Evolutionary conservation across 306 rosid species (phyloP).

Genomic region (Vigna trinervia): DNA sequence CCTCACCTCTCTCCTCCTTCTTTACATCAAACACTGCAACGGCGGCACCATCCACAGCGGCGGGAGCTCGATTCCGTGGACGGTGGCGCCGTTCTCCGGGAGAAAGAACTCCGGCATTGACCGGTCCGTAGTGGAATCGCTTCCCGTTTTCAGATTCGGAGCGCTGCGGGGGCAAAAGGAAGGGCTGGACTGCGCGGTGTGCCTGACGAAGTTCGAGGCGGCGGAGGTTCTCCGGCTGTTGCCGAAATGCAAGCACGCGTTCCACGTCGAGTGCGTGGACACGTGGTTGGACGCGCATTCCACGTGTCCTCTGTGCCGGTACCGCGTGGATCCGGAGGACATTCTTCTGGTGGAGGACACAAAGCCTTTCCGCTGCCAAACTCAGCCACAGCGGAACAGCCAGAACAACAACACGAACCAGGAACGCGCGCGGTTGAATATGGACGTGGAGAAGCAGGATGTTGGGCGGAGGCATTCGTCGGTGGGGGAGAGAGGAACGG

Average conservation of each 20-base stretch:
- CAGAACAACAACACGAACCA: neutral
- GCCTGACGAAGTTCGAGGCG: constrained; percentile 63
- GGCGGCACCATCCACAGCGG: constrained; percentile 6
- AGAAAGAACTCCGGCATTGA: constrained; percentile 89
- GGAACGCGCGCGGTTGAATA: neutral
- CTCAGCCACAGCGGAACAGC: neutral
- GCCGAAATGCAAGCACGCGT: constrained; percentile 92
- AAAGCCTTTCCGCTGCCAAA: constrained; percentile 21
- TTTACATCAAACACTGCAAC: constrained; percentile 79
- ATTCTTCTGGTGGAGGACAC: constrained; percentile 60
- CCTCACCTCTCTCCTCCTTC: constrained; percentile 72
- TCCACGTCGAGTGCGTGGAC: constrained; percentile 95
- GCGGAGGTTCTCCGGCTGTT: constrained; percentile 79
- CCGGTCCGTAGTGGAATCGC: constrained; percentile 68
- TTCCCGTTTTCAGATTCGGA: constrained; percentile 82
- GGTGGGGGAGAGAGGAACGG: constrained; percentile 57
- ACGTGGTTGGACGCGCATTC: constrained; percentile 99
- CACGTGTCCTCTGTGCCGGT: constrained; percentile 89
- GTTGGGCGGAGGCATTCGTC: constrained; percentile 73
- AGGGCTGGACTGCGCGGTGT: constrained; percentile 86
- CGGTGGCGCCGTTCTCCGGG: neutral
- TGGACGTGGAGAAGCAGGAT: constrained; percentile 44
- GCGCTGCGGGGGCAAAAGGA: constrained; percentile 67
- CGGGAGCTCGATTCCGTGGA: neutral
- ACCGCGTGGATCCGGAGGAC: constrained; percentile 89